A percentile compares a stretch with the other conserved stretches of the same genome.
Conservation (phyloP, 805 yeast species). For the Priceomyces castillae region DNA sequence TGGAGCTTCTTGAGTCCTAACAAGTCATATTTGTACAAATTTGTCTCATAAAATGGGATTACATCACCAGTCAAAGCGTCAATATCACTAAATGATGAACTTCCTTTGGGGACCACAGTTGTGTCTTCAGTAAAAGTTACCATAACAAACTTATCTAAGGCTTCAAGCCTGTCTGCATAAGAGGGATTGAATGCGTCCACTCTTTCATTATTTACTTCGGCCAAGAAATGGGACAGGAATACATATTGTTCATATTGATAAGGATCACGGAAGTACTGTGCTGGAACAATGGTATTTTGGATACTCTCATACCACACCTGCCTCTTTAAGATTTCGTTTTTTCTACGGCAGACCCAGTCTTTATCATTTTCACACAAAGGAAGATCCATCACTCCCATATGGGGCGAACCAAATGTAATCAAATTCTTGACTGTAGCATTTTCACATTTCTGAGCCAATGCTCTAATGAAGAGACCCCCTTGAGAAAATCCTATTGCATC, state of each 20-base stretch:
- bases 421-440: slow-evolving; percentile 42
- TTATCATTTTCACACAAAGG: slow-evolving; percentile 50
- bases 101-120: slow-evolving; percentile 70
- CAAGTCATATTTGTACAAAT: slow-evolving; percentile 49
- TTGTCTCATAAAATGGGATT: slow-evolving; percentile 48
- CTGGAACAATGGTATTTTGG: slow-evolving; percentile 61
- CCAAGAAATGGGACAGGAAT: slow-evolving; percentile 56
- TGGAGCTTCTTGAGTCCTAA: slow-evolving; percentile 57
- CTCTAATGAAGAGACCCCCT: slow-evolving; percentile 78
- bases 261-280: slow-evolving; percentile 74
- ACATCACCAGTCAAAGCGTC: slow-evolving; percentile 42
- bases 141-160: slow-evolving; percentile 55
- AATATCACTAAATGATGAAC: slow-evolving; percentile 62
- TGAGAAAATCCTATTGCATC: slow-evolving; percentile 80
- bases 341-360: slow-evolving; percentile 58
- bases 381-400: slow-evolving; percentile 68
- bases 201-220: slow-evolving; percentile 64
- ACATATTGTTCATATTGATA: slow-evolving; percentile 52
- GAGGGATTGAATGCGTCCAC: slow-evolving; percentile 26
- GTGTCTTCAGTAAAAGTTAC: slow-evolving; percentile 58
- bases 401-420: slow-evolving; percentile 80
- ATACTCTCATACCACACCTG: slow-evolving; percentile 60
- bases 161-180: slow-evolving; percentile 43
- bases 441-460: slow-evolving; percentile 59
- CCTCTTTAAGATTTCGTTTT: slow-evolving; percentile 52